Evolutionary conservation across 768 basidiomycete species (phyloP), one percentile per base, ranked within the genome.

Genomic region (Pisolithus microcarpus): DNA sequence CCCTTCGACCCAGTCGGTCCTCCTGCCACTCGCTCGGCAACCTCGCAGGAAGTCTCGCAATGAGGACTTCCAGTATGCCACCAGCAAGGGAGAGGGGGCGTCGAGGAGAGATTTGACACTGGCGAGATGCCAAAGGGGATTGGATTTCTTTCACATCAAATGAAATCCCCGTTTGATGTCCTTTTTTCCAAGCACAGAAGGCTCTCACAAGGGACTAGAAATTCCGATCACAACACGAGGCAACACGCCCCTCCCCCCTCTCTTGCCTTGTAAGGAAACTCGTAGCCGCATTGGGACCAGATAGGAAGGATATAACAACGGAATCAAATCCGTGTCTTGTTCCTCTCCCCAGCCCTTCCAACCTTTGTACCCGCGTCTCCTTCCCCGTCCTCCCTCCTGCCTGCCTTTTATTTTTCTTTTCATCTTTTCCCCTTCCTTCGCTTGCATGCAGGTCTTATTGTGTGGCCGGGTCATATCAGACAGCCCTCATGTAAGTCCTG

Each of bases 1-100:
- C 85, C 87, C 58, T 89, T 79, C 75, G 87, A 87, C 71, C 87
- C 87, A 5, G 81, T 89, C 49, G 54, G 65, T 58, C 70, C 77
- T 51, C 73, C 78, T 16, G 70, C 80, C 42, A 67, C 68, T 16
- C 71, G 81, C 53, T 74, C 78, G 46, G 73, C 82, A 51, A 71
- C 82, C 36, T 63, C 70, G 70, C 60, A 68, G 65, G 44, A 76
- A 75, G 59, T 63, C 70, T 36, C 72, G 72, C 30, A 30, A 30
- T 30, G 28, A 30, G 28, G 28, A 30, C 28, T 30, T 30, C 28
- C 28, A 30, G 28, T 30, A 9, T 30, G 28, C 28, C 28, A 30
- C 28, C 30, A 30, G 46, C 55, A 55, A 51, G 50, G 34, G 45
- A 49, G 43, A 19, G 43, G 42, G 49, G 50, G 26, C 48, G 39